phyloP scores from a whole-genome alignment of 2,329 filamentous ascomycete species.

The Aschersonia sp. region DNA sequence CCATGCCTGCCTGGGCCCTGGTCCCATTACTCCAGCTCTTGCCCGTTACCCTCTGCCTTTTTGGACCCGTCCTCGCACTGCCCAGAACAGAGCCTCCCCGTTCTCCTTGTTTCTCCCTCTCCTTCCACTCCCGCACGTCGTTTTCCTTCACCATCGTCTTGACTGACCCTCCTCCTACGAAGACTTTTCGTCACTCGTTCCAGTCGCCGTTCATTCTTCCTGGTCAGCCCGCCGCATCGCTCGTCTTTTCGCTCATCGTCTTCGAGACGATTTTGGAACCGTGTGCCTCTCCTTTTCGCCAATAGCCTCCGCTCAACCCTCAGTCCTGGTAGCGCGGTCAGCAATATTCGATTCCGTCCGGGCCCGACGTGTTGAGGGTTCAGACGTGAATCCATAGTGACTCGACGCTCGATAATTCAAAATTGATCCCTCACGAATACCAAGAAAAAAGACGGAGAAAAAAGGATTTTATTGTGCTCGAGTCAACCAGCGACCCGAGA shows the following conservation, averaged over 20 bases:
- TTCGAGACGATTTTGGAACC: too few species aligned
- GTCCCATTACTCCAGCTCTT: too few species aligned
- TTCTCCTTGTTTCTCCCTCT: slow-evolving; percentile 4
- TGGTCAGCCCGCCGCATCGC: slow-evolving; percentile 8
- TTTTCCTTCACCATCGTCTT: slow-evolving; percentile 8
- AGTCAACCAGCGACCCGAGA: too few species aligned
- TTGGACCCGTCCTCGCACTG: too few species aligned
- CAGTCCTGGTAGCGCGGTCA: neutral
- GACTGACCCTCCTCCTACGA: slow-evolving; percentile 13
- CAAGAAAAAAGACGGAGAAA: too few species aligned
- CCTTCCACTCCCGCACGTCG: neutral
- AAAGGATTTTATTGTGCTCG: too few species aligned
- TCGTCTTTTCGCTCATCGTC: too few species aligned
- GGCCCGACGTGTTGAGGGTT: neutral
- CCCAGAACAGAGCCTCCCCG: slow-evolving; percentile 1
- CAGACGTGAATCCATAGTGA: too few species aligned
- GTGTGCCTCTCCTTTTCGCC: neutral
- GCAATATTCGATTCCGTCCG: neutral
- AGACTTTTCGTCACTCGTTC: slow-evolving; percentile 22
- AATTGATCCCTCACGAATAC: too few species aligned
- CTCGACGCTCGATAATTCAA: too few species aligned
- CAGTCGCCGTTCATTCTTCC: slow-evolving; percentile 21
- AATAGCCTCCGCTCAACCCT: slow-evolving; percentile 9
- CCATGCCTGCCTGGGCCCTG: too few species aligned
- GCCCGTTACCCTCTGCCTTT: too few species aligned